Conservation (phyloP, 1,284 basidiomycete genomes). For the Sutorius eximius region DNA sequence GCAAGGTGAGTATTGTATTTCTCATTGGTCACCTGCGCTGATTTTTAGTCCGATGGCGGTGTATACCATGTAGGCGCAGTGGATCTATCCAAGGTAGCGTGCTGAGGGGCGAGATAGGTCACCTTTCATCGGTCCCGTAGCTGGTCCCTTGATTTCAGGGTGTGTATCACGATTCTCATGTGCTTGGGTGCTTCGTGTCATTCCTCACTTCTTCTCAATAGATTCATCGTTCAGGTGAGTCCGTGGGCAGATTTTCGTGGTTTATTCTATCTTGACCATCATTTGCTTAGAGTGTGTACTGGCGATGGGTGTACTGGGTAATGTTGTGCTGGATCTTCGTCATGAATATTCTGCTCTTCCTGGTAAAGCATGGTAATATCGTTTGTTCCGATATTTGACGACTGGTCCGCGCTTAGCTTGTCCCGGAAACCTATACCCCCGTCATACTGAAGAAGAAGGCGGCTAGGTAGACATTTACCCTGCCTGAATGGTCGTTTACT, state of each 20-base stretch:
- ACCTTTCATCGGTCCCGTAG: slow-evolving; percentile 75
- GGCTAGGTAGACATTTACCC: slow-evolving; percentile 13
- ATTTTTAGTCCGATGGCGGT: slow-evolving; percentile 70
- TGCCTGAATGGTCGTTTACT: neutral
- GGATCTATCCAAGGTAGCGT: neutral
- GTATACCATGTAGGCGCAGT: slow-evolving; percentile 49
- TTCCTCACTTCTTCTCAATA: slow-evolving; percentile 10
- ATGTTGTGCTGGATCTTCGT: slow-evolving; percentile 62
- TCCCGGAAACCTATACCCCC: slow-evolving; percentile 78
- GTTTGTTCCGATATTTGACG: neutral
- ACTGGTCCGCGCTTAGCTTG: slow-evolving; percentile 37
- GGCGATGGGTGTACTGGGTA: slow-evolving; percentile 80
- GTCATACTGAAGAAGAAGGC: slow-evolving; percentile 63
- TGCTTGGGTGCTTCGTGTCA: neutral
- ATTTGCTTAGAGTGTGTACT: slow-evolving; percentile 49
- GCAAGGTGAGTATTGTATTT: slow-evolving; percentile 51
- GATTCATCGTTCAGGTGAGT: slow-evolving; percentile 47
- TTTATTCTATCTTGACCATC: neutral
- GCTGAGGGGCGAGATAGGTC: slow-evolving; percentile 28
- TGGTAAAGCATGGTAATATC: slow-evolving; percentile 40
- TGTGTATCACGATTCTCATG: slow-evolving; percentile 28
- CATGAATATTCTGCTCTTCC: slow-evolving; percentile 45
- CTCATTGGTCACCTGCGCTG: neutral
- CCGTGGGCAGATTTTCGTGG: neutral
- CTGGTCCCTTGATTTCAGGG: slow-evolving; percentile 65